Conservation (phyloP, 768 basidiomycete genomes). For the Strobilomyces dryophilus region DNA sequence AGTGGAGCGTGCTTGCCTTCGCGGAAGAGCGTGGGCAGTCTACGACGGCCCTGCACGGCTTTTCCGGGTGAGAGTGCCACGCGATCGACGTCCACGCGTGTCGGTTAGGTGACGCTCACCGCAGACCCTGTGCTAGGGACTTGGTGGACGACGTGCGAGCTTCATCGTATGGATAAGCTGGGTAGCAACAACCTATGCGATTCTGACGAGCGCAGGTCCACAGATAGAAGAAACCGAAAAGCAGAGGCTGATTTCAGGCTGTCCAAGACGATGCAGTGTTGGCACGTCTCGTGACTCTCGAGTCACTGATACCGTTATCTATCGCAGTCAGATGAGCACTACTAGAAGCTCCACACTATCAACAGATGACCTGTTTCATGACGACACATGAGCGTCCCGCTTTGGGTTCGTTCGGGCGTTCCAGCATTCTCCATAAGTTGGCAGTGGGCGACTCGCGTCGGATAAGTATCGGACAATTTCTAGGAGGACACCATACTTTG, state of each 20-base stretch:
- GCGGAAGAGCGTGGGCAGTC: not conserved
- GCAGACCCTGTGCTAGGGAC: not conserved
- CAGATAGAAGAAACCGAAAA: not conserved
- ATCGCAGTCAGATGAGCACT: conserved; percentile 8
- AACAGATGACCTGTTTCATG: conserved; percentile 11
- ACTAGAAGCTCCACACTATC: not conserved
- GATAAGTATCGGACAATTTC: not conserved
- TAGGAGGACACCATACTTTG: not conserved
- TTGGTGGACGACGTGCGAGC: not conserved
- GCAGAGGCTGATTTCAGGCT: too few species aligned
- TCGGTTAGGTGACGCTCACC: not conserved
- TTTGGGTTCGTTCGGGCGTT: not conserved
- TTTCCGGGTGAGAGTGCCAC: not conserved
- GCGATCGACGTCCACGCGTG: not conserved
- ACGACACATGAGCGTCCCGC: conserved; percentile 11
- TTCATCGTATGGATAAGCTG: not conserved
- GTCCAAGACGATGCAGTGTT: too few species aligned
- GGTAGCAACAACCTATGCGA: not conserved
- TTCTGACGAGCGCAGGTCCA: not conserved
- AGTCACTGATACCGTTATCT: conserved; percentile 1
- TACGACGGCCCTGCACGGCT: not conserved
- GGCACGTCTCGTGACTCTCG: not conserved
- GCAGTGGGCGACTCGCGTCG: not conserved
- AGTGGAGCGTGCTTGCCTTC: not conserved
- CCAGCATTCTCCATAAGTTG: not conserved